Evolutionary conservation across 2,329 filamentous ascomycete species (phyloP), one percentile per base, ranked within the genome.

Genomic region (Stylonectria norvegica): DNA sequence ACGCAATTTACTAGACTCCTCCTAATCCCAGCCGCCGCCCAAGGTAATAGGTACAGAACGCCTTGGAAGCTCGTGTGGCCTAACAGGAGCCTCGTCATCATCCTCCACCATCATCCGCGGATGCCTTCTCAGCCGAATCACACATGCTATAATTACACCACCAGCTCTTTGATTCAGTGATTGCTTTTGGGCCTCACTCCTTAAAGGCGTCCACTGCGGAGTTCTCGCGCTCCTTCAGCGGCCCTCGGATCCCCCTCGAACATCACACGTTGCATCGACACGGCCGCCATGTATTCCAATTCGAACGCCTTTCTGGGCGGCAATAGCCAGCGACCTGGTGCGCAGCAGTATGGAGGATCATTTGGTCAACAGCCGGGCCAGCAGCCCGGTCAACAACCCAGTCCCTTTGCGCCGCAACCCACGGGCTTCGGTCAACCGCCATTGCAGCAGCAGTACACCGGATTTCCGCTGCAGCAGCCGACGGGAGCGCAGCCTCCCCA

Each of bases 271-370:
- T 34, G 41, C 45, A 43, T 42, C 28, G 35, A 27, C 37, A 43
- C 35, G 20, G 44, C 44, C 50, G 48, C 59, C 68, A 96, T 96
- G 91, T 97, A 88, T 71, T 93, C 89, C 53, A 88, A 85, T 64
- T 86, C 88, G 53, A 94, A 86, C 72, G 83, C 86, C 50, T 96
- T 84, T 67, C 70, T 95, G 59, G 89, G 89, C 67, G 79, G 76
- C 65, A 88, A 83, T 62, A 85, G 76, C 72, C 79, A 85, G 63
- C 85, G 83, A 45, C 86, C 85, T 35, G 80, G 81, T 38, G 78
- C 79, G 50, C 74, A 74, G 49, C 81, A 66, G 43, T 63, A 61
- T 56, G 60, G 57, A 65, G 68, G 60, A 69, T 73, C 47, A 74
- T 77, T 59, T 63, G 64, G 46, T 48, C 61, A 52, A 25, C 60